Evolutionary conservation across 352 stramenopile genomes (phyloP).

Genomic region (Salisapilia sapeloensis): DNA sequence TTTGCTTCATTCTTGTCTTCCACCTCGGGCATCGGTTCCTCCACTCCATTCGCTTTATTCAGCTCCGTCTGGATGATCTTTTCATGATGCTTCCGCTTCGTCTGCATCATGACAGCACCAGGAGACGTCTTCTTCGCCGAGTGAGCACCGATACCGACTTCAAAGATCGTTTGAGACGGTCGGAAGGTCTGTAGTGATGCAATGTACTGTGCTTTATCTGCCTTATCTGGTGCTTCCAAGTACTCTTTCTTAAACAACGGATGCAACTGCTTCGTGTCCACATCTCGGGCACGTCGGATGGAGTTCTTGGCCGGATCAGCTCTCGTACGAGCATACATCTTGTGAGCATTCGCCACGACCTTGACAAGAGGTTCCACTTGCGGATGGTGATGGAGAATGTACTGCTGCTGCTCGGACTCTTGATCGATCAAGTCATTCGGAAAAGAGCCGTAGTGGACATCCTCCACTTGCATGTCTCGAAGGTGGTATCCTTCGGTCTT

Average conservation of each 20-base stretch:
- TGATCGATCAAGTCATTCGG: constrained; percentile 91
- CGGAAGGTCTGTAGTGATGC: constrained; percentile 85
- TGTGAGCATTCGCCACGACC: constrained; percentile 94
- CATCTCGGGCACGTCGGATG: constrained; percentile 88
- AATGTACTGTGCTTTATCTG: constrained; percentile 83
- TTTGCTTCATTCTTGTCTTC: constrained; percentile 7
- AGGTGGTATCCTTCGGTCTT: constrained; percentile 77
- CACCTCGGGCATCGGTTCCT: constrained; percentile 10
- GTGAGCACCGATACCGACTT: constrained; percentile 80
- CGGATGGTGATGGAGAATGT: constrained; percentile 71
- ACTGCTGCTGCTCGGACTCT: constrained; percentile 91
- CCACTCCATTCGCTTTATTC: constrained; percentile 22
- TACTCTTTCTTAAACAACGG: constrained; percentile 83
- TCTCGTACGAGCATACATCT: constrained; percentile 93
- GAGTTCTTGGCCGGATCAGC: constrained; percentile 91
- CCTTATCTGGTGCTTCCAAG: constrained; percentile 61
- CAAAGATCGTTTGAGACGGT: constrained; percentile 92
- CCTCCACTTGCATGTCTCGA: constrained; percentile 86
- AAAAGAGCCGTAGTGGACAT: constrained; percentile 96
- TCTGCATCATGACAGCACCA: constrained; percentile 72
- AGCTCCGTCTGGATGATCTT: constrained; percentile 75
- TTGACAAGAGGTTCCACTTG: constrained; percentile 65
- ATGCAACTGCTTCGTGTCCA: constrained; percentile 84
- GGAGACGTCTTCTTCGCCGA: constrained; percentile 62
- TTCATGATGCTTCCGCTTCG: constrained; percentile 69